Evolutionary conservation across 257 asterid species (phyloP), one percentile per base, ranked within the genome.

Genomic region (Solanum raphanifolium): DNA sequence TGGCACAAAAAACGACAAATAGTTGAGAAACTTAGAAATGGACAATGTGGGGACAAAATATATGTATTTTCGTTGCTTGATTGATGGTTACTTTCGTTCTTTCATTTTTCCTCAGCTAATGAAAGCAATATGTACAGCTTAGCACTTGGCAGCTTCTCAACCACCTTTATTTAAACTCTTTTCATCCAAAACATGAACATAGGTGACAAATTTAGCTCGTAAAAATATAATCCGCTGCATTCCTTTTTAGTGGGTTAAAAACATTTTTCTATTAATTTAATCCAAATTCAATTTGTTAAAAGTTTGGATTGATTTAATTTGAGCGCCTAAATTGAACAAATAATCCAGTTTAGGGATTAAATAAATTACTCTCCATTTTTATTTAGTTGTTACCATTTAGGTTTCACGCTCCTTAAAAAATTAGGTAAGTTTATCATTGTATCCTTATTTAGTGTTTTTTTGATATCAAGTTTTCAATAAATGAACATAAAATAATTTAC

Each of bases 11-110:
- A 81, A 82, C 69, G 69, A 48, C 85, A 82, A 18, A 46, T 82
- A 29, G 29, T 29, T 48, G 4, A 27, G 15, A 18, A 29, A 52
- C 69, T 48, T 82, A 16, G 32, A 82, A 82, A 82, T 48, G 31
- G 69, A 82, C 86, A 82, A 82, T 13, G 76, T 86, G 68, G 88
- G 90, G 13, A 41, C 79, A 72, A 43, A 48, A 82, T 48, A 16
- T 82, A 48, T 48, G 86, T 29, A 29, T 46, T 36, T 75, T 23
- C 39, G 21, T 38, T 62, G 83, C 72, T 43, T 58, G 84, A 41
- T 83, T 85, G 66, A 35, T 66, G 43, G 68, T 21, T 65, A 78
- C 86, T 48, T 65, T 32, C 48, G 21, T 52, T 68, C 68, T 46
- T 48, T 81, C 85, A 46, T 46, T 46, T 81, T 48, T 29, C 15